Evolutionary conservation across 177 flowering plant genomes (phyloP), one percentile per base, ranked within the genome.

Genomic region (Tripterygium wilfordii): DNA sequence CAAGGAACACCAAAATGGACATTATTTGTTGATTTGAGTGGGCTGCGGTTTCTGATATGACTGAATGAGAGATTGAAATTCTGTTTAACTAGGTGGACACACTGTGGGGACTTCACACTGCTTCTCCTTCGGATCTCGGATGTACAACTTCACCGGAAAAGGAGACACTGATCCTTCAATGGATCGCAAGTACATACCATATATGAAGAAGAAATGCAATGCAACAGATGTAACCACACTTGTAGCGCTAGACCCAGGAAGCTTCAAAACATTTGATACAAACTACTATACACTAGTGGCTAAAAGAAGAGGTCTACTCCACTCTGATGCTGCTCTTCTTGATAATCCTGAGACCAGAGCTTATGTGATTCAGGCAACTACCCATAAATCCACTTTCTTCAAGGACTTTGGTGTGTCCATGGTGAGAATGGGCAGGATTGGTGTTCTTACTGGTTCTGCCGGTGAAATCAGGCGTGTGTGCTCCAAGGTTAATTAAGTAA

Each of bases 121-220:
- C 69, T 30, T 65, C 0, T 19, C 70, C 14, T 66, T 87, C 61
- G 39, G 46, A 0, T 68, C 28, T 54, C 76, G 92, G 0, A 42
- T 87, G 1, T 84, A 83, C 85, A 82, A 87, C 62, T 87, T 87
- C 80, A 82, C 92, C 0, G 92, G 92, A 10, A 67, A 50, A 28
- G 84, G 86, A 0, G 25, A n/a, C n/a, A n/a, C n/a, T n/a, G n/a
- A n/a, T n/a, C n/a, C n/a, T n/a, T n/a, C n/a, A 0, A 1, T 84
- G 46, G 87, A 84, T 30, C 47, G 61, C 0, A 53, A 68, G 36
- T 87, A 85, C 48, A 42, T 67, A 0, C 56, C 46, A 0, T 10
- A 24, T 10, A 42, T 87, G 39, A 72, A 59, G 64, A 48, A 0
- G 3, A 72, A 63, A 31, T 83, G 90, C 49, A 54, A 38, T 22